Evolutionary conservation across 228 moss, liverwort and hornwort genomes (phyloP).

Genomic region (Sphagnum fallax): DNA sequence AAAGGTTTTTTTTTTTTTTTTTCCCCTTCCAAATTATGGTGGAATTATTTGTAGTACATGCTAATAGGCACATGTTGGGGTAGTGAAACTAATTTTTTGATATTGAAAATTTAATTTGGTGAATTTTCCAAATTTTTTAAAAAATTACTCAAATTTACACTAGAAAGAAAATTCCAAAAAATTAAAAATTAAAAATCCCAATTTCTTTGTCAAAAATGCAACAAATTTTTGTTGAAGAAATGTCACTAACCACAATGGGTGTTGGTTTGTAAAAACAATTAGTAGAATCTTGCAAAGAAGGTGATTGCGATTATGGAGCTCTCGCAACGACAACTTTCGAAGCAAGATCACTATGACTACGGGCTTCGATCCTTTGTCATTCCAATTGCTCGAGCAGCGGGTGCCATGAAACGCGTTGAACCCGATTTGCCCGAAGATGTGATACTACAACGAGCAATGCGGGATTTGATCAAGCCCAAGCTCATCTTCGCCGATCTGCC

Average conservation of each 20-base stretch:
- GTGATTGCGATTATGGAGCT: conserved; percentile 84
- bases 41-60: not conserved
- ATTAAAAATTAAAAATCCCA: too few species aligned
- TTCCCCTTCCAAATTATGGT: not conserved
- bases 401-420: conserved; percentile 63
- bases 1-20: conserved; percentile 24
- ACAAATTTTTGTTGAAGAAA: too few species aligned
- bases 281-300: conserved; percentile 64
- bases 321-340: conserved; percentile 72
- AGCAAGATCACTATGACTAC: conserved; percentile 85
- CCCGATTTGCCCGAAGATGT: conserved; percentile 73
- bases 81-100: too few species aligned
- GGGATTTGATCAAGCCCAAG: conserved; percentile 78
- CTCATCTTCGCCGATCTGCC: conserved; percentile 76
- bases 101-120: too few species aligned
- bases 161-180: too few species aligned
- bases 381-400: conserved; percentile 75
- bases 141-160: too few species aligned
- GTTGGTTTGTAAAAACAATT: too few species aligned
- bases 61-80: too few species aligned
- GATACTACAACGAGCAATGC: conserved; percentile 69
- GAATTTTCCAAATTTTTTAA: too few species aligned
- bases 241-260: too few species aligned
- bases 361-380: conserved; percentile 79
- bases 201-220: too few species aligned